Conservation (phyloP, 2,329 filamentous ascomycete species). For the Aspergillus transmontanensis region DNA sequence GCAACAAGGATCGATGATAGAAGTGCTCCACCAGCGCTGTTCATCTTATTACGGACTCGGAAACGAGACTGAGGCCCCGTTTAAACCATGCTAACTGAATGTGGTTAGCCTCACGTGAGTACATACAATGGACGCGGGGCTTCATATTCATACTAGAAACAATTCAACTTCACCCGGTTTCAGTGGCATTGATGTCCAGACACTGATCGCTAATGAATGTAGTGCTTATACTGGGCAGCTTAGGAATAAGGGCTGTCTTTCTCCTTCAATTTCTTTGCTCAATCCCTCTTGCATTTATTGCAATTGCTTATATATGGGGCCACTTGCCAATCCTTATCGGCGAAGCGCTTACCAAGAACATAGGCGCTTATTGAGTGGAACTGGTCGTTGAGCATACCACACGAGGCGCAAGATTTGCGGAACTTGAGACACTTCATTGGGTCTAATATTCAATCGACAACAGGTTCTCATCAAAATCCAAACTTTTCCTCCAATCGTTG, state of each 20-base stretch:
- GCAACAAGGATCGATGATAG: neutral
- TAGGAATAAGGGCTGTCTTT: neutral
- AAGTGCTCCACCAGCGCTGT: neutral
- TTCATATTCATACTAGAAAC: neutral
- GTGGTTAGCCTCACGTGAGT: conserved; percentile 1
- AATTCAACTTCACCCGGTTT: neutral
- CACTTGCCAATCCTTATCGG: conserved; percentile 19
- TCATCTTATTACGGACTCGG: neutral
- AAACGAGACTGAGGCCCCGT: neutral
- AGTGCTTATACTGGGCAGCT: neutral
- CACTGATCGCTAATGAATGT: neutral
- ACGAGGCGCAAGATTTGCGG: conserved; percentile 13
- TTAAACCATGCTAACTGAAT: conserved; percentile 1
- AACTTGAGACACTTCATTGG: conserved; percentile 28
- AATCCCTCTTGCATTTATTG: neutral
- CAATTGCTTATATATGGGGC: neutral
- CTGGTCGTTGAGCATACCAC: conserved; percentile 21
- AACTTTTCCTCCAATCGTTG: conserved; percentile 28
- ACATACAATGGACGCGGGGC: conserved; percentile 8
- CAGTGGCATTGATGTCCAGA: neutral
- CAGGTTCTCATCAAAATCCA: conserved; percentile 17
- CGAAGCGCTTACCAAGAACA: conserved; percentile 35
- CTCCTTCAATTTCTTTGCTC: neutral
- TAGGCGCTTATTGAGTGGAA: conserved; percentile 39
- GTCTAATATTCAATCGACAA: conserved; percentile 23